Percentiles rank a stretch among this genome's conserved stretches.
Evolutionary conservation across 345 rosid species (phyloP).

Genomic region (Dovyalis caffra): DNA sequence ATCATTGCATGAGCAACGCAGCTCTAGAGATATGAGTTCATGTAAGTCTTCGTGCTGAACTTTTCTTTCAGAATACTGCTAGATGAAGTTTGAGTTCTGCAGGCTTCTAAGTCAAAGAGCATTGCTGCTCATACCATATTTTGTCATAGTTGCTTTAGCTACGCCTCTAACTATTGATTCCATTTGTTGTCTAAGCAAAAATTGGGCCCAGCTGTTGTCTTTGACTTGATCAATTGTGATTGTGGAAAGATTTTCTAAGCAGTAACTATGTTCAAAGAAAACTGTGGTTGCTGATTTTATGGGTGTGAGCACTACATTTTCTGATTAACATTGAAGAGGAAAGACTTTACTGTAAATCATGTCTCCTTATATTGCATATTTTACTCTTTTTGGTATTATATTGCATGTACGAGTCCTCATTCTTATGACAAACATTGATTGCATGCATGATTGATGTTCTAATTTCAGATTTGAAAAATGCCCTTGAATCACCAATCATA

Average conservation of each 20-base stretch:
- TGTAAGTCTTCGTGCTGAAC: constrained; percentile 27
- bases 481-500: constrained; percentile 2
- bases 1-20: constrained; percentile 28
- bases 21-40: constrained; percentile 23
- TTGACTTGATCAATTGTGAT: neutral
- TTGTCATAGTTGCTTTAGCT: neutral
- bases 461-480: constrained; percentile 3
- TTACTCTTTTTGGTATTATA: neutral
- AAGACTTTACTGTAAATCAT: neutral
- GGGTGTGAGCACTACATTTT: neutral
- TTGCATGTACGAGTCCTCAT: neutral
- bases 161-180: neutral
- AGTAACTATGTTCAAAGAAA: neutral
- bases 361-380: neutral
- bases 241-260: neutral
- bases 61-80: neutral
- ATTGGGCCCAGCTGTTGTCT: neutral
- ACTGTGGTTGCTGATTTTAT: neutral
- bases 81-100: neutral
- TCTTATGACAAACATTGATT: neutral
- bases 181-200: neutral
- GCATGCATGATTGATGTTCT: neutral
- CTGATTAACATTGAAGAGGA: neutral
- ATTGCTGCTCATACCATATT: neutral
- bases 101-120: neutral